Conservation (phyloP, 2,329 filamentous ascomycete species). For the Colletotrichum tanaceti region DNA sequence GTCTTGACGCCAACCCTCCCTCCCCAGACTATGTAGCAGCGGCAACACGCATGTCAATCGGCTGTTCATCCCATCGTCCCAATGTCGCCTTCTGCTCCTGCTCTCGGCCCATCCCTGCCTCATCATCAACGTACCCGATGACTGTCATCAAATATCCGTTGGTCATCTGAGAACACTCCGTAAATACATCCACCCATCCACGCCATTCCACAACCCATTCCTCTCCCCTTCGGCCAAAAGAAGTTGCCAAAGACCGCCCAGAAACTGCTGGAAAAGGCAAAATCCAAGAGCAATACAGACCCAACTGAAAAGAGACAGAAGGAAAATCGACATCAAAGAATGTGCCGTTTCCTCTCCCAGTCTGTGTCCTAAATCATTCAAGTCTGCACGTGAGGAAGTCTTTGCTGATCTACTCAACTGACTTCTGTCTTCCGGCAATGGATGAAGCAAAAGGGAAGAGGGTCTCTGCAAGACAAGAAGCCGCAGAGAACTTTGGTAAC, state of each 20-base stretch:
- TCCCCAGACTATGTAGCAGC: constrained; percentile 30
- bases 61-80: constrained; percentile 21
- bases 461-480: constrained; percentile 6
- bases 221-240: constrained; percentile 2
- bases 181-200: constrained; percentile 4
- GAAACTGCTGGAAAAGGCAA: constrained; percentile 12
- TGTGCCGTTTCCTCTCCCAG: constrained; percentile 1
- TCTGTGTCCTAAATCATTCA: constrained; percentile 6
- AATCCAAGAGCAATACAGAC: constrained; percentile 30
- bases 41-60: constrained; percentile 5
- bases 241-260: constrained; percentile 9
- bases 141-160: background rate
- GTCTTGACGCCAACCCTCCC: constrained; percentile 21
- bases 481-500: background rate
- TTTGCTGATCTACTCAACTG: constrained; percentile 14
- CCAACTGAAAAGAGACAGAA: constrained; percentile 18
- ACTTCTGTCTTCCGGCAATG: constrained; percentile 23
- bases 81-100: constrained; percentile 1
- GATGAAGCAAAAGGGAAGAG: constrained; percentile 29
- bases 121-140: background rate
- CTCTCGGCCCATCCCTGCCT: background rate
- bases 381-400: constrained; percentile 25
- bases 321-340: constrained; percentile 26
- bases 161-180: background rate
- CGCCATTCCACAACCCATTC: background rate